Base-by-base conservation (phyloP, 768 basidiomycete genomes). In the Mycena kentingensis region DNA sequence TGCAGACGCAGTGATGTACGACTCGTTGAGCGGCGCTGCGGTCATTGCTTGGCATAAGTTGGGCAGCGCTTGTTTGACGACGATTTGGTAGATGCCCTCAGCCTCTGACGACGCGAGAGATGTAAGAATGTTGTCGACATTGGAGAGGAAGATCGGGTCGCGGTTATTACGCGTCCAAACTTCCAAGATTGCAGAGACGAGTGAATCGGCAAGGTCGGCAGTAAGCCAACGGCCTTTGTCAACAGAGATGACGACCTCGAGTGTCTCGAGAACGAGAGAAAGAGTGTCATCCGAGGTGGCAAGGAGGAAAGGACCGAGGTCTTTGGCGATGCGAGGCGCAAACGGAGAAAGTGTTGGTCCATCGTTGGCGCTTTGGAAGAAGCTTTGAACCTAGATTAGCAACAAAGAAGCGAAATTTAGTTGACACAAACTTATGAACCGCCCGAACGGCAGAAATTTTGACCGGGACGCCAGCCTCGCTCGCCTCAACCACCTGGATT, bases 391-490 rank as follows among this genome's bases (percentile, higher is more conserved):
- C 2, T 24, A 51, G n/a, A 52, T n/a, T 18, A 46, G 49, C 29
- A 38, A 12, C 59, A 64, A 28, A 52, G 22, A 7, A 43, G 24
- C 13, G 38, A 53, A 35, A 49, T 26, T 7, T 46, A 54, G 13
- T 10, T 16, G 38, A 5, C 8, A 49, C 27, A 7, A 25, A 98
- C 97, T 98, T 95, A 63, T 90, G 85, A 32, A 98, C 78, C 2
- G 96, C 93, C 68, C 92, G 90, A 24, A 98, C 88, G 10, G 96
- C 95, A 1, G 93, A 95, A 5, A 98, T 77, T 70, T 98, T 98
- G 63, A 98, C 88, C 0, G 93, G 90, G n/a, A 93, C 77, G 24
- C 82, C 80, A 3, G 88, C 83, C 22, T 82, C 81, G 19, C 65
- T 61, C 0, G 84, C 80, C 69, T 95, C 92, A 8, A 99, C 79